These are phyloP conservation scores for Alternaria triticina DNA, from an alignment of 2,329 filamentous ascomycete genomes.

Conservation along the genomic window DNA sequence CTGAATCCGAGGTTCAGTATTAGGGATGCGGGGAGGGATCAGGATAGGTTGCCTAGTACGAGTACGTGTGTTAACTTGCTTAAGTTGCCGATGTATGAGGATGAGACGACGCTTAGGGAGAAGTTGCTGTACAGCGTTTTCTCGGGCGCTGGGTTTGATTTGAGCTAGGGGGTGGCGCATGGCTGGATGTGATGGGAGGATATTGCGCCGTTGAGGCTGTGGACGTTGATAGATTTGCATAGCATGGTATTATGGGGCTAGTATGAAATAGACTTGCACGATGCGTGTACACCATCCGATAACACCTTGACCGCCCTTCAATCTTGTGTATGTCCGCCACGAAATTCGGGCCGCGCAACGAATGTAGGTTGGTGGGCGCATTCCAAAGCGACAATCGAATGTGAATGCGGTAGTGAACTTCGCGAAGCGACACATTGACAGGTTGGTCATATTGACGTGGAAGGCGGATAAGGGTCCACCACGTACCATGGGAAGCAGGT, in stretches of 20 bases:
- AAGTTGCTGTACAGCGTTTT: constrained; percentile 91
- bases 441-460: background rate
- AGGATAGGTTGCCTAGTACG: constrained; percentile 83
- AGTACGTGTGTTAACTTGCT: constrained; percentile 96
- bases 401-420: background rate
- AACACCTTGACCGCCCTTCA: too few species aligned
- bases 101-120: constrained; percentile 68
- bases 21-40: constrained; percentile 77
- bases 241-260: too few species aligned
- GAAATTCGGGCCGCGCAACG: too few species aligned
- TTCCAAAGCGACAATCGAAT: too few species aligned
- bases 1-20: constrained; percentile 89
- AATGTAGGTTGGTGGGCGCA: too few species aligned
- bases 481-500: background rate
- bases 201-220: too few species aligned
- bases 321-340: too few species aligned
- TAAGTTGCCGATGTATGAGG: constrained; percentile 84
- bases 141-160: constrained; percentile 89
- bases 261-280: too few species aligned
- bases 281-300: too few species aligned
- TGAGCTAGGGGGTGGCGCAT: constrained; percentile 41
- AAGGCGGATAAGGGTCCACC: background rate
- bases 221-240: too few species aligned
- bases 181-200: too few species aligned
- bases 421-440: background rate